Base-by-base conservation (phyloP, 441 rosid species). In the Pelargonium fulgidum region DNA sequence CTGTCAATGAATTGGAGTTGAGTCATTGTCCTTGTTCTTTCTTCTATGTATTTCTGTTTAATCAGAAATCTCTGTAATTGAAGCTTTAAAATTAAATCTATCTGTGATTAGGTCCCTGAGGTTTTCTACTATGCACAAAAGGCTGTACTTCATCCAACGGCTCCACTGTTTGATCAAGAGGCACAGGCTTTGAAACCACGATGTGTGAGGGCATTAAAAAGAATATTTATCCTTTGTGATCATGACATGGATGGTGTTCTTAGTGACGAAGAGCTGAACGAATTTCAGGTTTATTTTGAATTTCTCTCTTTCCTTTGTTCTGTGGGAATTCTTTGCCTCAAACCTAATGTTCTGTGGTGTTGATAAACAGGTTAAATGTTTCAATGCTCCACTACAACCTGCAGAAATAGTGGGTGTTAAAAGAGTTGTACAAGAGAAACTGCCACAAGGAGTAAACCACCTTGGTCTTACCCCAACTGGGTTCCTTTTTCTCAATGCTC, bases 81-180 rank as follows among this genome's bases (percentile, higher is more conserved):
- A 13, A 52, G 29, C 66, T 59, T 67, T 42, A 68, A 13, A 62
- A 68, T 66, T 11, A 17, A 33, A 16, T 29, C 67, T 72, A 39
- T 20, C 50, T 64, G 24, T 47, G 71, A 68, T 13, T 79, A 86
- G 94, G 86, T 85, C 52, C 90, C 89, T 58, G 94, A 89, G 62
- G 94, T 86, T 72, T 89, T 89, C 84, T 86, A 82, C 76, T 86
- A 81, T 74, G 91, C 94, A 65, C 84, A 80, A 68, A 89, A 84
- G 72, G 94, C 94, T 33, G 91, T 89, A 20, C 87, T 89, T 73
- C 88, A 89, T 76, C 94, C 94, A 24, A 84, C 86, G 16, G 81
- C 78, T 75, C 94, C 94, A 13, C 68, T 89, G 75, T 89, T 84
- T 83, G 91, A 89, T 83, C 94, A 81, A 74, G 93, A 88, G 75